Base-by-base conservation (phyloP, 768 basidiomycete species). In the Steccherinum ochraceum region DNA sequence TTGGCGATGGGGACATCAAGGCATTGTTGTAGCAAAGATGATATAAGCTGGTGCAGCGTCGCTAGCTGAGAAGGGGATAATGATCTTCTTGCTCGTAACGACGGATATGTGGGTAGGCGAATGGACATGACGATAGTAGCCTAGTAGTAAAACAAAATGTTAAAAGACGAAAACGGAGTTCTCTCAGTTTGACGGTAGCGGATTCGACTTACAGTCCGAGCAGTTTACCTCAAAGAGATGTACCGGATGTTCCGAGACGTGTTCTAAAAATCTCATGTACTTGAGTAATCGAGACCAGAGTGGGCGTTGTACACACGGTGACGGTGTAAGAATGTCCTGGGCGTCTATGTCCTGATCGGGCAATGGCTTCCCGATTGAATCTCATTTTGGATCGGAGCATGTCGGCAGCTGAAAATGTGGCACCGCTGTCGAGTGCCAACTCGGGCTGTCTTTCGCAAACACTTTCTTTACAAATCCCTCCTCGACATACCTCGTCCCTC, bases 61-160 rank as follows among this genome's bases (percentile, higher is more conserved):
- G 73, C 71, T 0, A 77, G 62, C 51, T 83, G 80, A 1, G 79
- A 77, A 1, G 80, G 70, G 0, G 80, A 70, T 2, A 85, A 64
- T 0, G 71, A 61, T 40, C 76, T 77, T 41, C 77, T 70, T 1
- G 75, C 66, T 10, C 69, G 63, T 3, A 67, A 64, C 3, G 81
- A 78, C 5, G 84, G 84, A 61, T 82, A 86, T 11, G 64, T 57
- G 1, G 84, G 80, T 30, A 82, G 68, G n/a, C 66, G 64, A 5
- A 68, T 60, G 10, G 55, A 51, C 65, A 73, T 68, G 35, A n/a
- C n/a, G n/a, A n/a, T n/a, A n/a, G n/a, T n/a, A n/a, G n/a, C n/a
- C n/a, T n/a, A n/a, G n/a, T n/a, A n/a, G n/a, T n/a, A n/a, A n/a
- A n/a, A n/a, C n/a, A n/a, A n/a, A n/a, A n/a, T n/a, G n/a, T n/a